These are phyloP conservation scores for Sordaria brevicollis DNA, from an alignment of 495 filamentous ascomycete genomes.

Conservation along the genomic window DNA sequence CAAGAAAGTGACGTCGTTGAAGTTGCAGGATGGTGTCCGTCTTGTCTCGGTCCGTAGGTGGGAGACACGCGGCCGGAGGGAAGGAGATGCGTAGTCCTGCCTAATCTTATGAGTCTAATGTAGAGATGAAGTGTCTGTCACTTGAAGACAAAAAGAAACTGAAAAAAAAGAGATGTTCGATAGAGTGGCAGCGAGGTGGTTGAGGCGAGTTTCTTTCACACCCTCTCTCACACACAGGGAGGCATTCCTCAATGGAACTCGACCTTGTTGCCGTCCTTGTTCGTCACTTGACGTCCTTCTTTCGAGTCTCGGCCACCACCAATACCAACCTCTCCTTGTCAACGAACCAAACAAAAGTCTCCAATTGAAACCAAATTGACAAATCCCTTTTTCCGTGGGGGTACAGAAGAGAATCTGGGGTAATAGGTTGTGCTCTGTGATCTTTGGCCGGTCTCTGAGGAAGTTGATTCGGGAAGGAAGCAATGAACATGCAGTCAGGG, in stretches of 20 bases:
- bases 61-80: background rate
- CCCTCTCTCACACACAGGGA: too few species aligned
- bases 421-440: background rate
- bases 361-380: background rate
- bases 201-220: background rate
- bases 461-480: background rate
- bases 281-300: background rate
- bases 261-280: background rate
- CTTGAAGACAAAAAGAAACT: background rate
- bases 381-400: background rate
- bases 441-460: background rate
- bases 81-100: background rate
- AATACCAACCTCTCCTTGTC: background rate
- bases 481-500: background rate
- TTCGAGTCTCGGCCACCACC: background rate
- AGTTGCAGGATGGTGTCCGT: too few species aligned
- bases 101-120: background rate
- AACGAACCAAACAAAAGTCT: background rate
- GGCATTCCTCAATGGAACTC: background rate
- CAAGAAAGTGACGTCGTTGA: background rate
- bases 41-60: background rate
- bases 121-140: background rate
- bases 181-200: background rate
- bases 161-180: background rate
- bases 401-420: background rate